Evolutionary conservation across 768 basidiomycete species (phyloP), one percentile per base, ranked within the genome.

Genomic region (Vishniacozyma victoriae): DNA sequence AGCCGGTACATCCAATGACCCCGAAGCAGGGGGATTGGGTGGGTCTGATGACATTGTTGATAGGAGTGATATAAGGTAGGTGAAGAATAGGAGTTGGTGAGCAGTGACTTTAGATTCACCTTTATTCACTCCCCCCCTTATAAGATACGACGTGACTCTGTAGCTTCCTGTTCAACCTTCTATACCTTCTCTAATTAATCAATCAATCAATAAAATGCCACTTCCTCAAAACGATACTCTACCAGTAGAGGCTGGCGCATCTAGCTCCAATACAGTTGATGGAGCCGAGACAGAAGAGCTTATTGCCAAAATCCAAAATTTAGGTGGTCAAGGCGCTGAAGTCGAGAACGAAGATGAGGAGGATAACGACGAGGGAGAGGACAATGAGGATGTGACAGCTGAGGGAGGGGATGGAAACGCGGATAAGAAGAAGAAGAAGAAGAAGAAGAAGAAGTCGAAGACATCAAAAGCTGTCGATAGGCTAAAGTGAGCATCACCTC

Each of bases 361-460:
- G n/a, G 63, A 53, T 12, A 59, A 50, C n/a, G 56, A 44, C 15
- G 57, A 52, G 12, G 60, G 23, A n/a, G 48, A 24, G 4, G 43
- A 44, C 1, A 38, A 31, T 2, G 55, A 26, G 11, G 62, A n/a
- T 2, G 56, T 36, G 9, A 50, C 35, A 14, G 66, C 39, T 16
- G 50, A 16, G 11, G 64, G 19, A 38, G 63, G 38, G 25, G 54
- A 29, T 37, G 51, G 51, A 2, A 50, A 43, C 6, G 64, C 75
- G 40, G 75, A 75, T 35, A 73, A 72, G 54, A 84, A 85, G 74
- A 89, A 86, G 76, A 90, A 73, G 65, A 73, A 90, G 76, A 90
- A 88, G 78, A 88, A 87, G 73, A 85, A 82, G 70, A 88, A 86
- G 73, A 85, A 82, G 72, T 82, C 84, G 3, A 89, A 85, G 66